Evolutionary conservation across 306 rosid species (phyloP), one percentile per base, ranked within the genome.

Genomic region (Parietaria judaica): DNA sequence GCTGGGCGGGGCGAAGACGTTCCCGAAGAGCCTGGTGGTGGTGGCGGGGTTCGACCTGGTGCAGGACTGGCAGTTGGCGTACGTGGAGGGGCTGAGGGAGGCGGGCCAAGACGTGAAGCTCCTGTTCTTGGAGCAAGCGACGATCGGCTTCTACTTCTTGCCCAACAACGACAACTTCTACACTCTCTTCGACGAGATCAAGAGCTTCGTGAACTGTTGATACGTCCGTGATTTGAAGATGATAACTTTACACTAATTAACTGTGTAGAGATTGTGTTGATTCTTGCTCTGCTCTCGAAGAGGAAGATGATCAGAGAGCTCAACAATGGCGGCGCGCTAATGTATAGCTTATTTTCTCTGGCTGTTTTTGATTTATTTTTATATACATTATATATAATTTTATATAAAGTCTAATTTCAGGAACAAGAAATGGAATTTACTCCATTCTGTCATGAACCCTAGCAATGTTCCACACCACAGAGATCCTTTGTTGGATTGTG

Each of bases 141-240:
- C 97, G 6, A 86, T 89, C 10, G 95, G 97, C 45, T 89, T 89
- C 87, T 89, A 89, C 83, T 89, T 89, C 95, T 74, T 89, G 73
- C 97, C 97, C 3, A 89, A 89, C 38, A 89, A 89, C 64, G 76
- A 80, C 51, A 87, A 89, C 47, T 89, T 89, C 83, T 80, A 82
- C 55, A 62, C 64, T 60, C 83, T 89, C 52, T 84, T 86, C 89
- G 83, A 89, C 72, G 87, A 86, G 92, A 75, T 86, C 6, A 76
- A 74, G 54, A 66, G 55, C 61, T 86, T 89, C 56, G 87, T 84
- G 36, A 80, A 80, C 59, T 61, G 90, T 75, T 69, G 76, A 81
- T 75, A 41, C 2, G 31, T 0, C 31, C 31, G 2, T 23, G n/a
- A n/a, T n/a, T n/a, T n/a, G 31, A 23, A 23, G 31, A 23, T 23